Evolutionary conservation across 768 basidiomycete species (phyloP).

Genomic region (Nidula microcarpa): DNA sequence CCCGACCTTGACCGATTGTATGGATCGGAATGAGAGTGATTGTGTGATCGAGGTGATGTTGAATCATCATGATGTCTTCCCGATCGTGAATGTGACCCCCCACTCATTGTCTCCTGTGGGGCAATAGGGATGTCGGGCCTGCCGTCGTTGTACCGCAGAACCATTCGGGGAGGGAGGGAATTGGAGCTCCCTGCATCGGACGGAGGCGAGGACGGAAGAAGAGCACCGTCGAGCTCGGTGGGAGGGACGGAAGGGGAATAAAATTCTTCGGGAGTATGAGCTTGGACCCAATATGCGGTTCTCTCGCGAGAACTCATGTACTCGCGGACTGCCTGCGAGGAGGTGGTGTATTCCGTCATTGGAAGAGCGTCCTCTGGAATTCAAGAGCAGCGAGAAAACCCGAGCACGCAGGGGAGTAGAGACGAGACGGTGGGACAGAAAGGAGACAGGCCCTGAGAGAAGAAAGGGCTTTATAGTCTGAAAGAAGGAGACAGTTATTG

Average conservation of each 20-base stretch:
- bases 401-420: neutral
- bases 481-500: conserved; percentile 15
- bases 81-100: conserved; percentile 10
- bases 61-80: conserved; percentile 14
- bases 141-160: conserved; percentile 66
- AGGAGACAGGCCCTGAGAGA: conserved; percentile 19
- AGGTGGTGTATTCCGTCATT: conserved; percentile 67
- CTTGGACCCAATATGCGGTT: conserved; percentile 61
- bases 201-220: conserved; percentile 34
- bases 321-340: conserved; percentile 55
- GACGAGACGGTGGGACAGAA: conserved; percentile 12
- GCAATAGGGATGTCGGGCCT: conserved; percentile 62
- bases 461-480: conserved; percentile 29
- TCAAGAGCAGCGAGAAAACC: conserved; percentile 8
- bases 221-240: conserved; percentile 38
- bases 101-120: conserved; percentile 21
- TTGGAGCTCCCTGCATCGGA: conserved; percentile 47
- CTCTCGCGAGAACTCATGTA: conserved; percentile 59
- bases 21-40: conserved; percentile 20
- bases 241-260: conserved; percentile 61
- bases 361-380: conserved; percentile 2
- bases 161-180: conserved; percentile 68
- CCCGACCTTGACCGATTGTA: conserved; percentile 36
- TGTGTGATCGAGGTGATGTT: conserved; percentile 16
- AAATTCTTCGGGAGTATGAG: conserved; percentile 35